A percentile compares a stretch with the other conserved stretches of the same genome.
These are phyloP conservation scores for Bretziella fagacearum DNA, from an alignment of 2,329 filamentous ascomycete genomes.

Conservation along the genomic window DNA sequence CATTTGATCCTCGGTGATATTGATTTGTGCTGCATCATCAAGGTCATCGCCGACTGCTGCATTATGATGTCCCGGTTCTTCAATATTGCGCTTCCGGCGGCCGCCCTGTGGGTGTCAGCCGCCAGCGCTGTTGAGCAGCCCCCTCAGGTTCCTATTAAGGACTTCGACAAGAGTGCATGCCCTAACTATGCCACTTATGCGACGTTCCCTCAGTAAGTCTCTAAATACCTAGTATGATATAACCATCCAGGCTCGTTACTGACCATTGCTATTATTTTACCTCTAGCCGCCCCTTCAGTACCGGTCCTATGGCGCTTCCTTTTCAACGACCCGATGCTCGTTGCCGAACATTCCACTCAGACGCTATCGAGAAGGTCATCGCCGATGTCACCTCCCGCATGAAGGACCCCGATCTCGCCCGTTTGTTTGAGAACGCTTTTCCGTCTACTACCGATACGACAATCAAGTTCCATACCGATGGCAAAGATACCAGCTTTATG, in stretches of 20 bases:
- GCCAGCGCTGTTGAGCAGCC: not conserved
- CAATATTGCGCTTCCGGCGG: slow-evolving; percentile 5
- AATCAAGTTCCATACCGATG: slow-evolving; percentile 68
- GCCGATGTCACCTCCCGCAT: slow-evolving; percentile 63
- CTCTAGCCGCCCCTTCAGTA: slow-evolving; percentile 56
- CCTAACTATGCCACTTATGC: slow-evolving; percentile 28
- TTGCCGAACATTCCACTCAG: slow-evolving; percentile 81
- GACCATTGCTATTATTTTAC: slow-evolving; percentile 4
- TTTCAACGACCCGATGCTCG: slow-evolving; percentile 66
- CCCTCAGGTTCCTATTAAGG: slow-evolving; percentile 2
- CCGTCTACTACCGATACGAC: slow-evolving; percentile 86
- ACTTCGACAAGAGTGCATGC: slow-evolving; percentile 20
- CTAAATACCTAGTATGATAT: too few relatives aligned
- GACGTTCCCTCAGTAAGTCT: slow-evolving; percentile 24
- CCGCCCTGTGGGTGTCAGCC: slow-evolving; percentile 1
- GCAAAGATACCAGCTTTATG: slow-evolving; percentile 23
- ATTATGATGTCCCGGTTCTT: slow-evolving; percentile 6
- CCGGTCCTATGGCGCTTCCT: slow-evolving; percentile 62
- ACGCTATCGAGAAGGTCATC: slow-evolving; percentile 77
- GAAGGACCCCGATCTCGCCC: slow-evolving; percentile 70
- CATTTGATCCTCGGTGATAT: not conserved
- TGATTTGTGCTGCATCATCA: not conserved
- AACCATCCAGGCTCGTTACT: not conserved
- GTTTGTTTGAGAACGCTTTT: slow-evolving; percentile 89
- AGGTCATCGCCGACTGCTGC: not conserved